These are phyloP conservation scores for Cercospora zeae-maydis DNA, from an alignment of 2,329 filamentous ascomycete genomes.

Conservation along the genomic window DNA sequence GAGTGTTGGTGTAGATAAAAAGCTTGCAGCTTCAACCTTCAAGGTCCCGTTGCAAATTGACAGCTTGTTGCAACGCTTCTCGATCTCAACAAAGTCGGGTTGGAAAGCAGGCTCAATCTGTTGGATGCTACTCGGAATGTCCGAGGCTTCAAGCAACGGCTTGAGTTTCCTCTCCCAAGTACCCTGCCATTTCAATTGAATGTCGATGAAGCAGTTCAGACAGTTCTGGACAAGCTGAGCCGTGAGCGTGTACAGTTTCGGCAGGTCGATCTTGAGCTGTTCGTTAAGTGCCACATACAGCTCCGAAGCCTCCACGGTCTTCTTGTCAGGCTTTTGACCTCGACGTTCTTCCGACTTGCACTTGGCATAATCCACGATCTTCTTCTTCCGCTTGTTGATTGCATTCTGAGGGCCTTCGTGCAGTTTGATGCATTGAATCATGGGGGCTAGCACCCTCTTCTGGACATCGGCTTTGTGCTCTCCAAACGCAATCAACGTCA, in stretches of 20 bases:
- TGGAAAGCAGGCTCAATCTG: conserved; percentile 76
- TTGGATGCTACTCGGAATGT: conserved; percentile 62
- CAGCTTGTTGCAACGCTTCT: conserved; percentile 67
- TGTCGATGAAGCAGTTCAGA: conserved; percentile 75
- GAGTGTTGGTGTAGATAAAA: conserved; percentile 49
- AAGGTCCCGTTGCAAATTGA: conserved; percentile 72
- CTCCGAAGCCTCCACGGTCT: conserved; percentile 77
- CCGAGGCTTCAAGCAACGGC: conserved; percentile 64
- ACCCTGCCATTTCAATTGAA: conserved; percentile 78
- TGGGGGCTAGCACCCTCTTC: conserved; percentile 79
- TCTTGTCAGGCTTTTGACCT: conserved; percentile 83
- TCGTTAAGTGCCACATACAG: conserved; percentile 90
- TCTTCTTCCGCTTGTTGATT: conserved; percentile 92
- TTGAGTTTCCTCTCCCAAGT: conserved; percentile 82
- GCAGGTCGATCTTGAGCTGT: conserved; percentile 86
- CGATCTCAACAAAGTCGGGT: conserved; percentile 71
- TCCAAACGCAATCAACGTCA: conserved; percentile 76
- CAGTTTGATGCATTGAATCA: conserved; percentile 71
- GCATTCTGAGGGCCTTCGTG: conserved; percentile 81
- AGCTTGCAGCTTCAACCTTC: conserved; percentile 58
- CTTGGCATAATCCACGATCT: conserved; percentile 83
- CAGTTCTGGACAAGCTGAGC: conserved; percentile 80
- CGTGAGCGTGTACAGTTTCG: conserved; percentile 75
- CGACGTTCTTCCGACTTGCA: conserved; percentile 72
- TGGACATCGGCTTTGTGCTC: conserved; percentile 73